phyloP scores from a whole-genome alignment of 257 asterid genomes.

The Przewalskia tangutica region DNA sequence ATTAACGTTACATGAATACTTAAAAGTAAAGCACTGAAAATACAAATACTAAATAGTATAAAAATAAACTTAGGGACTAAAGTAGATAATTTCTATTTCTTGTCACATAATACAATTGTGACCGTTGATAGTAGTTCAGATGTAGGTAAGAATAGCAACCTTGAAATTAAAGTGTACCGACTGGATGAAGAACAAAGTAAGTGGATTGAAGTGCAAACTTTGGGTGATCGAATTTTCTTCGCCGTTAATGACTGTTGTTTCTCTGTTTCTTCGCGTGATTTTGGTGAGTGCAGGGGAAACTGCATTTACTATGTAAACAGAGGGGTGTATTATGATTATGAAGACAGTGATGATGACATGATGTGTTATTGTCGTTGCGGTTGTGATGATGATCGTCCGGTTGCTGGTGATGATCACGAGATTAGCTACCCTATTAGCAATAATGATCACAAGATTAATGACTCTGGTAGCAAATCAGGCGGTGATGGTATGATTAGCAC shows the following conservation, averaged over 20 bases:
- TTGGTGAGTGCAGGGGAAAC: neutral
- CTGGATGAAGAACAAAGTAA: neutral
- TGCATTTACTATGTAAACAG: neutral
- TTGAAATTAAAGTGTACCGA: neutral
- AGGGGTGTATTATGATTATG: neutral
- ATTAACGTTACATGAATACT: too few species aligned
- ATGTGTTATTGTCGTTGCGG: neutral
- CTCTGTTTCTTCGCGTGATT: neutral
- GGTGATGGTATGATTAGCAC: neutral
- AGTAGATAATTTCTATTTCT: too few species aligned
- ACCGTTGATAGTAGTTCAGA: neutral
- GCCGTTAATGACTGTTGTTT: neutral
- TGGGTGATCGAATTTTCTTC: neutral
- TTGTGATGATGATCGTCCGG: neutral
- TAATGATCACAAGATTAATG: neutral
- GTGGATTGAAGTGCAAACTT: constrained; percentile 2
- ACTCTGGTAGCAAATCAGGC: neutral
- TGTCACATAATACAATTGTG: too few species aligned
- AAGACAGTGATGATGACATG: neutral
- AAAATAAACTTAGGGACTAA: too few species aligned
- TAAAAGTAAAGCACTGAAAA: too few species aligned
- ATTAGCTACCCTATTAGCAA: neutral
- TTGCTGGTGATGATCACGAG: neutral
- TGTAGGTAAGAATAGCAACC: neutral
- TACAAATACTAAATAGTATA: too few species aligned